Evolutionary conservation across 306 rosid species (phyloP).

Genomic region (Adenanthera pavonina): DNA sequence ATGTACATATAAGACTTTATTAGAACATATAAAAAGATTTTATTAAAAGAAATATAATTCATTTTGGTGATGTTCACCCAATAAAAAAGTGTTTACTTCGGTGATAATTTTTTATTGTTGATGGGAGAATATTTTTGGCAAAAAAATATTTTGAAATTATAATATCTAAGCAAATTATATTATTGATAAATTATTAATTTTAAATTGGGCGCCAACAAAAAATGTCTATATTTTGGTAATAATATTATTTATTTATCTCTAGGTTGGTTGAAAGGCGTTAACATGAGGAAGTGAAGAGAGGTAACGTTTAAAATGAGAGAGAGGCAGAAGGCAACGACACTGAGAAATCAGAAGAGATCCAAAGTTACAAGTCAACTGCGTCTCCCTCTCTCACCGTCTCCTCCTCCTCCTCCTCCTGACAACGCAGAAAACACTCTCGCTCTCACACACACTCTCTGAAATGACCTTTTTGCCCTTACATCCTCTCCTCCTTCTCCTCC

Average conservation of each 20-base stretch:
- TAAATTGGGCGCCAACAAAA: not conserved
- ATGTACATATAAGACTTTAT: too few species aligned
- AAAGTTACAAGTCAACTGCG: conserved; percentile 58
- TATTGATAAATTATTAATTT: not conserved
- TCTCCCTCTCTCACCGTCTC: conserved; percentile 37
- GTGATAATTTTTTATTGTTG: too few species aligned
- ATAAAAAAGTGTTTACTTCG: too few species aligned
- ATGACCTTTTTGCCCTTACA: conserved; percentile 64
- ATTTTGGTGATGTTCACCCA: too few species aligned
- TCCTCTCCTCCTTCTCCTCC: conserved; percentile 7
- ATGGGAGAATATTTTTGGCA: too few species aligned
- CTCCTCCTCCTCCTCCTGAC: conserved; percentile 37
- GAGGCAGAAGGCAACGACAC: conserved; percentile 26
- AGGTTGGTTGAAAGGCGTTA: not conserved
- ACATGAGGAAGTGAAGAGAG: not conserved
- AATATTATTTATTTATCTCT: too few species aligned
- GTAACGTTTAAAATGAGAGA: conserved; percentile 57
- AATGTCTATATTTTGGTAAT: too few species aligned
- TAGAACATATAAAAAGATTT: too few species aligned
- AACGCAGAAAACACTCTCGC: conserved; percentile 5
- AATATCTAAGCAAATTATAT: too few species aligned
- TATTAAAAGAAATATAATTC: too few species aligned
- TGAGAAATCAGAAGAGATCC: conserved; percentile 36
- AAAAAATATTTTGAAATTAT: too few species aligned
- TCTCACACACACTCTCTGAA: not conserved